phyloP scores from a whole-genome alignment of 225 moss, liverwort and hornwort species.

The Pseudoscleropodium purum region DNA sequence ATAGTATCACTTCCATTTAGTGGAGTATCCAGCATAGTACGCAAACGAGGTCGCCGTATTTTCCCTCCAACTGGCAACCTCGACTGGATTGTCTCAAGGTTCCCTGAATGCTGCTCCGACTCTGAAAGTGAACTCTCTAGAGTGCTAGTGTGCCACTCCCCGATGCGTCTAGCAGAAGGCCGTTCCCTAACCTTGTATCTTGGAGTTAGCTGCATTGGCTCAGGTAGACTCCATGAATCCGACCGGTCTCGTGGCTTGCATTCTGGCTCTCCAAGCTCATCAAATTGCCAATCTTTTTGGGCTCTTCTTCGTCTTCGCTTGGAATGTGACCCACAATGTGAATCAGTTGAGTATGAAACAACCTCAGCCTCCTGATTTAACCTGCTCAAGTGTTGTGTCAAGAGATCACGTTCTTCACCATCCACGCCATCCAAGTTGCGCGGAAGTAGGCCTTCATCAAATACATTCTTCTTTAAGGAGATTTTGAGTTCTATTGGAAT shows the following conservation, averaged over 20 bases:
- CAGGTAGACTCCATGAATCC: background rate
- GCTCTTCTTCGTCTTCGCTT: background rate
- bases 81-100: background rate
- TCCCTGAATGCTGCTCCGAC: background rate
- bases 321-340: background rate
- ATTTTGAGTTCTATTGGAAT: constrained; percentile 60
- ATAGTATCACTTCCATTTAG: background rate
- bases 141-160: background rate
- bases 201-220: background rate
- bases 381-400: background rate
- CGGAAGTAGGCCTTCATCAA: background rate
- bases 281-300: background rate
- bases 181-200: background rate
- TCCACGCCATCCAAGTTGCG: background rate
- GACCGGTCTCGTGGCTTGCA: background rate
- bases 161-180: background rate
- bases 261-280: background rate
- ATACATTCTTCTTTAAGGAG: background rate
- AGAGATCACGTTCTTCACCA: background rate
- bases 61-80: background rate
- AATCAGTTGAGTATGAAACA: background rate
- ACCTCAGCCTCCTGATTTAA: background rate
- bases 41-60: background rate
- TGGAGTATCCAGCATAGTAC: background rate
- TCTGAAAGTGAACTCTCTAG: background rate